A percentile compares a stretch with the other conserved stretches of the same genome.
These are phyloP conservation scores for Globisporangium okanoganense DNA, from an alignment of 352 stramenopile genomes.

Conservation along the genomic window DNA sequence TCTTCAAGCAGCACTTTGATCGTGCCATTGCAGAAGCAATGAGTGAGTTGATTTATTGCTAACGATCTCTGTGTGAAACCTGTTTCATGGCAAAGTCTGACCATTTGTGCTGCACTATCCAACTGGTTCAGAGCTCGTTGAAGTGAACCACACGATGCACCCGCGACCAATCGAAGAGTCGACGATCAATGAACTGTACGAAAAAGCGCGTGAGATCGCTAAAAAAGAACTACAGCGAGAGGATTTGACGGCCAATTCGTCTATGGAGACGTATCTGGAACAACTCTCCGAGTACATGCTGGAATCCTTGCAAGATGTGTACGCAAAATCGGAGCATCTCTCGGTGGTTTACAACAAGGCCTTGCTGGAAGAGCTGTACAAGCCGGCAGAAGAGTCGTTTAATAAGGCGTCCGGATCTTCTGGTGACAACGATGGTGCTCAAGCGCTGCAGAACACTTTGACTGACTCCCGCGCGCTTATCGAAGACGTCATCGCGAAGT, in stretches of 20 bases:
- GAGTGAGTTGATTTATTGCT: constrained; percentile 22
- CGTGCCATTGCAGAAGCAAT: constrained; percentile 22
- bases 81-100: constrained; percentile 2
- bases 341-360: constrained; percentile 44
- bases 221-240: constrained; percentile 35
- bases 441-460: constrained; percentile 36
- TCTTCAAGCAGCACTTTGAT: constrained; percentile 39
- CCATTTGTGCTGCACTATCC: neutral
- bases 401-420: constrained; percentile 8
- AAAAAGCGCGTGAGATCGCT: constrained; percentile 23
- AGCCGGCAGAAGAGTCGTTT: constrained; percentile 12
- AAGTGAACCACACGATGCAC: constrained; percentile 25
- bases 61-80: neutral
- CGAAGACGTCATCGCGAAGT: constrained; percentile 38
- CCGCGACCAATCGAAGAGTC: constrained; percentile 35
- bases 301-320: constrained; percentile 25
- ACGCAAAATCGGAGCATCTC: constrained; percentile 27
- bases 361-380: constrained; percentile 41
- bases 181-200: constrained; percentile 29
- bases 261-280: constrained; percentile 33
- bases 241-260: constrained; percentile 35
- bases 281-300: constrained; percentile 56
- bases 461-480: constrained; percentile 28
- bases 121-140: constrained; percentile 20
- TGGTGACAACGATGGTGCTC: constrained; percentile 23